A percentile compares a stretch with the other conserved stretches of the same genome.
These are phyloP conservation scores for Rachicladosporium sp. DNA, from an alignment of 2,329 filamentous ascomycete genomes.

Conservation along the genomic window DNA sequence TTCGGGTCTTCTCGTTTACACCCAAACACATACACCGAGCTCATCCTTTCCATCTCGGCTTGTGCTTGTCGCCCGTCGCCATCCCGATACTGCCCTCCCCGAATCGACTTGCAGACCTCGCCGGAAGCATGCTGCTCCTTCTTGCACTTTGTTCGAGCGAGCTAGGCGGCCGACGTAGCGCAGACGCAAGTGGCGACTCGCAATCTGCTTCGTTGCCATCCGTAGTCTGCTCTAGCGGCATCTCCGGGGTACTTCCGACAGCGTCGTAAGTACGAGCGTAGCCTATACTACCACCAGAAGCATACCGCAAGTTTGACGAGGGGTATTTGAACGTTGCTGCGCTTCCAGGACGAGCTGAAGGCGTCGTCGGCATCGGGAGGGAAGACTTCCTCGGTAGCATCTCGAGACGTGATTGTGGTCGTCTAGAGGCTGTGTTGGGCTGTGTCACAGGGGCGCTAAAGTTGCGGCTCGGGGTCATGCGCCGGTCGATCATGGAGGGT, in stretches of 20 bases:
- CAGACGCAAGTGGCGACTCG: slow-evolving; percentile 8
- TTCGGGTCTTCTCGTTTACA: no score
- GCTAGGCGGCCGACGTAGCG: no score
- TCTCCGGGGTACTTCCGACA: slow-evolving; percentile 9
- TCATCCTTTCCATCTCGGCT: no score
- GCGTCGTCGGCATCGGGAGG: slow-evolving; percentile 11
- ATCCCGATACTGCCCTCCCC: no score
- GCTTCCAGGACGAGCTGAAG: slow-evolving; percentile 1
- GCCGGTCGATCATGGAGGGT: slow-evolving; percentile 4
- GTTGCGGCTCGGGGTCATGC: slow-evolving; percentile 5
- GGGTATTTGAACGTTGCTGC: slow-evolving; percentile 9
- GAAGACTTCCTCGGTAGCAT: slow-evolving; percentile 13
- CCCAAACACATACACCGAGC: no score
- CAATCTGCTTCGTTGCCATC: slow-evolving; percentile 21
- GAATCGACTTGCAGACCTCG: no score
- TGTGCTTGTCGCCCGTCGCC: no score
- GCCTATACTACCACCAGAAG: slow-evolving; percentile 4
- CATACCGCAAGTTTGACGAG: slow-evolving; percentile 10
- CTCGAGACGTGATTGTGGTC: slow-evolving; percentile 11
- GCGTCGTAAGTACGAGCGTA: slow-evolving; percentile 4
- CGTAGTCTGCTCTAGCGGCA: slow-evolving; percentile 10
- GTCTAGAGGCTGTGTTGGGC: slow-evolving; percentile 7
- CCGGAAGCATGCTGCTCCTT: no score
- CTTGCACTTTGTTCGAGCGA: no score
- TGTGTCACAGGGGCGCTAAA: slow-evolving; percentile 6